Evolutionary conservation across 2,329 filamentous ascomycete genomes (phyloP).

Genomic region (Chrysoporthe austroafricana): DNA sequence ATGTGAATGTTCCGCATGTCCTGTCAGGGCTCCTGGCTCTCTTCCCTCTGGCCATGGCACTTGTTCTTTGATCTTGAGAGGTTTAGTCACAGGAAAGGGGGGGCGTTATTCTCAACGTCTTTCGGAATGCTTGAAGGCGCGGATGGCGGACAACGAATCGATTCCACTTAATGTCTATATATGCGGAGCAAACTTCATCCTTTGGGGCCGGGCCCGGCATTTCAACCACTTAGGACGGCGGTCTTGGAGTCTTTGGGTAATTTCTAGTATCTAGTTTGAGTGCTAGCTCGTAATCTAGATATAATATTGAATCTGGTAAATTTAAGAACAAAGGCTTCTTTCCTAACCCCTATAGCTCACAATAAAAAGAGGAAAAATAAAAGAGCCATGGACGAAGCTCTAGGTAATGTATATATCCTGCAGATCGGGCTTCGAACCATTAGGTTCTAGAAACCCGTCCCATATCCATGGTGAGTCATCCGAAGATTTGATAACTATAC

Average conservation of each 20-base stretch:
- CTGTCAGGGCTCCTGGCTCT: background rate
- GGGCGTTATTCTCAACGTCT: background rate
- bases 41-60: background rate
- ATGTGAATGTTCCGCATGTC: constrained; percentile 3
- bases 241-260: background rate
- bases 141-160: background rate
- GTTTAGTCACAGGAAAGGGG: background rate
- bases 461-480: too few species aligned
- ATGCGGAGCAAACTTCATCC: background rate
- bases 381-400: too few species aligned
- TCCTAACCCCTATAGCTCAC: too few species aligned
- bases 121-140: background rate
- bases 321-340: too few species aligned
- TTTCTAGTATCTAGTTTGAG: too few species aligned
- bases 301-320: too few species aligned
- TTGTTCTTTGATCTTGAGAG: constrained; percentile 1
- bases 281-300: background rate
- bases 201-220: background rate
- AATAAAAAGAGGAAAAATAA: too few species aligned
- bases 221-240: background rate
- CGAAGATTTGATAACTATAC: too few species aligned
- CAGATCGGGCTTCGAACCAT: too few species aligned
- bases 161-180: background rate
- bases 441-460: too few species aligned
- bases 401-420: too few species aligned